These are phyloP conservation scores for Tilletia indica DNA, from an alignment of 1,284 basidiomycete genomes.

Conservation along the genomic window DNA sequence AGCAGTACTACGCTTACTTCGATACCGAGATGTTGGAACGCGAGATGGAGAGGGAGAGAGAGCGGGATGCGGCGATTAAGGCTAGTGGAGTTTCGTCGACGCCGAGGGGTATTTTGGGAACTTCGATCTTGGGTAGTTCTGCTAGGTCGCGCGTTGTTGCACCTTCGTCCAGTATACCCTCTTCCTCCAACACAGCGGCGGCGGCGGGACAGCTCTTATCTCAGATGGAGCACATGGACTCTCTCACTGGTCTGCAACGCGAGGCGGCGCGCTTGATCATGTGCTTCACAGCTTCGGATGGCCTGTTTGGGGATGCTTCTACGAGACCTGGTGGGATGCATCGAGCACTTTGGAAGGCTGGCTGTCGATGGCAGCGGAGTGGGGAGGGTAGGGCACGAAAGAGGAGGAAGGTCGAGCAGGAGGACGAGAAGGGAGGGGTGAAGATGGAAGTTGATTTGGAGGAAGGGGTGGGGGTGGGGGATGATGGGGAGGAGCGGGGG, in stretches of 20 bases:
- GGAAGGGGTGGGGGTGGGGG: not conserved
- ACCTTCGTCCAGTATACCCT: not conserved
- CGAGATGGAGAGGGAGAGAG: too few relatives aligned
- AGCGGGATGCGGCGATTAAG: not conserved
- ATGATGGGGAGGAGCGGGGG: not conserved
- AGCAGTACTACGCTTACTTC: conserved; percentile 14
- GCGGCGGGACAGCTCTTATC: too few relatives aligned
- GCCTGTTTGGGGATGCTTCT: conserved; percentile 6
- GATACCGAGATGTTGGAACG: not conserved
- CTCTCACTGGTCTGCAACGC: not conserved
- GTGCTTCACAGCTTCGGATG: conserved; percentile 15
- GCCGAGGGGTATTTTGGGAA: too few relatives aligned
- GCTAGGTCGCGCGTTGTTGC: not conserved
- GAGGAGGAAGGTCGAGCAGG: conserved; percentile 8
- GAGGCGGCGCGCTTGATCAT: conserved; percentile 13
- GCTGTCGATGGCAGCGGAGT: not conserved
- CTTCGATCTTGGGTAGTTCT: too few relatives aligned
- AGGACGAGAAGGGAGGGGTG: not conserved
- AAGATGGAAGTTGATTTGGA: not conserved
- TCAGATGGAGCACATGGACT: too few relatives aligned
- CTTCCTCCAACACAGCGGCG: too few relatives aligned
- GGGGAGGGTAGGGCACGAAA: not conserved
- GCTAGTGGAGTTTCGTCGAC: not conserved
- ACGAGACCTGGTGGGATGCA: not conserved
- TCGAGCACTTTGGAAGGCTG: not conserved